Base-by-base conservation (phyloP, 2,329 filamentous ascomycete species). In the Dryadomyces quercivorus region DNA sequence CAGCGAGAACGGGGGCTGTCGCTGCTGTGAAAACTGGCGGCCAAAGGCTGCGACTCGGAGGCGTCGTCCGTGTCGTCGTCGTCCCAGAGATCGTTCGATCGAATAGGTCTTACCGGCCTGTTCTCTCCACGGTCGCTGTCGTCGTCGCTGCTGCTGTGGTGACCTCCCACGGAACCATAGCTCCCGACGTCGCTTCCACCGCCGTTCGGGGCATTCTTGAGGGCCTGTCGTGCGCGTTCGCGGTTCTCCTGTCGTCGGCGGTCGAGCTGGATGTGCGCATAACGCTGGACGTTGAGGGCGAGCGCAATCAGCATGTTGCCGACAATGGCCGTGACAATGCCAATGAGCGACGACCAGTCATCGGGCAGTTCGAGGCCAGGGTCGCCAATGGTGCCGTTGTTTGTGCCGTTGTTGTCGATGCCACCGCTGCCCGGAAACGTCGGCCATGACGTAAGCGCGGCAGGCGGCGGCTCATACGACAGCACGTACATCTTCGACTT, bases 221-320 rank as follows among this genome's bases (percentile, higher is more conserved):
- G 63, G n/a, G 76, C 74, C 51, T 76, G 72, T 59, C 72, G 77
- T 46, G 77, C 75, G 49, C 74, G 75, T 57, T 76, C 73, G 52
- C 78, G 76, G 48, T 76, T 72, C 58, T 79, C 76, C 48, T 78
- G 75, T 61, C 78, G 81, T 66, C 91, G 83, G 61, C 84, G 78
- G 58, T 88, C 82, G 58, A 98, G 77, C 55, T 85, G 81, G 55
- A 93, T 88, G 66, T 98, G 93, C 38, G 93, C 92, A 67, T 97
- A 97, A 60, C 93, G 83, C 70, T 98, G 93, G 51, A 94, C 92
- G 66, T 98, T 98, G 58, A 98, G 80, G 13, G 93, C 93, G 59
- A 98, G 83, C 1, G 92, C 95, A 61, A 98, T 97, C 53, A 98
- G 78, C 38, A 96, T 75, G 64, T 98, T 98, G 55, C 93, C 93